phyloP scores from a whole-genome alignment of 2,329 filamentous ascomycete genomes.

The Phyllachora maydis region DNA sequence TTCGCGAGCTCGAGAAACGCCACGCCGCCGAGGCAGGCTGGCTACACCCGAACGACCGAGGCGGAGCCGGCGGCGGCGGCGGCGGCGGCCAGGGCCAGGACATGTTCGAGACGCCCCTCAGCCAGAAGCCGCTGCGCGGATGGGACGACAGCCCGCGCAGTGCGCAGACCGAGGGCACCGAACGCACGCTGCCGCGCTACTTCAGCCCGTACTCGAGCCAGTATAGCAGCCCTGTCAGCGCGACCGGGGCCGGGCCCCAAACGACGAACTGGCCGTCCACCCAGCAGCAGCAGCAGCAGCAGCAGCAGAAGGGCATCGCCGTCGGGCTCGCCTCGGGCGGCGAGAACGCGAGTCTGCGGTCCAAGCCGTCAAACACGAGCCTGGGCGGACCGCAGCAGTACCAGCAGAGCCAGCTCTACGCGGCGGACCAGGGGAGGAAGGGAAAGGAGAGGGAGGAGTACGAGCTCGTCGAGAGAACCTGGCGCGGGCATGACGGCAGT shows the following conservation, averaged over 20 bases:
- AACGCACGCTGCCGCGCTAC: constrained; percentile 17
- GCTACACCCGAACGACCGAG: constrained; percentile 14
- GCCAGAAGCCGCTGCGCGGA: constrained; percentile 26
- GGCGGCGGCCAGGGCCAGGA: constrained; percentile 12
- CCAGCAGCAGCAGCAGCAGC: too few species aligned
- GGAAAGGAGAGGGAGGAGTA: constrained; percentile 22
- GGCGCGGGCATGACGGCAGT: constrained; percentile 4
- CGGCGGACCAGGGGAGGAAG: too few species aligned
- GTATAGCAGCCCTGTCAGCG: constrained; percentile 34
- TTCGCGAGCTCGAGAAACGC: constrained; percentile 23
- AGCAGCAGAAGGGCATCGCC: constrained; percentile 8
- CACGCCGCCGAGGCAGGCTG: constrained; percentile 16
- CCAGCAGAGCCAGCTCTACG: constrained; percentile 7
- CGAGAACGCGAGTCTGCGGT: constrained; percentile 11
- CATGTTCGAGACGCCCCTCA: constrained; percentile 29
- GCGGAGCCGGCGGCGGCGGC: too few species aligned
- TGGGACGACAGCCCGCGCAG: constrained; percentile 33
- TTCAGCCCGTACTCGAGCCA: constrained; percentile 39
- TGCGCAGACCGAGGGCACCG: constrained; percentile 14
- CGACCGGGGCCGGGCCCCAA: constrained; percentile 10
- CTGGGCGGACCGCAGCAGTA: constrained; percentile 8
- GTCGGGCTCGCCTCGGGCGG: constrained; percentile 23
- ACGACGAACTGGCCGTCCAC: constrained; percentile 5
- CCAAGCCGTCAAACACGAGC: constrained; percentile 9
- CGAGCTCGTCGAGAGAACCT: constrained; percentile 20